Evolutionary conservation across 495 filamentous ascomycete species (phyloP), one percentile per base, ranked within the genome.

Genomic region (Tetracladium marchalianum): DNA sequence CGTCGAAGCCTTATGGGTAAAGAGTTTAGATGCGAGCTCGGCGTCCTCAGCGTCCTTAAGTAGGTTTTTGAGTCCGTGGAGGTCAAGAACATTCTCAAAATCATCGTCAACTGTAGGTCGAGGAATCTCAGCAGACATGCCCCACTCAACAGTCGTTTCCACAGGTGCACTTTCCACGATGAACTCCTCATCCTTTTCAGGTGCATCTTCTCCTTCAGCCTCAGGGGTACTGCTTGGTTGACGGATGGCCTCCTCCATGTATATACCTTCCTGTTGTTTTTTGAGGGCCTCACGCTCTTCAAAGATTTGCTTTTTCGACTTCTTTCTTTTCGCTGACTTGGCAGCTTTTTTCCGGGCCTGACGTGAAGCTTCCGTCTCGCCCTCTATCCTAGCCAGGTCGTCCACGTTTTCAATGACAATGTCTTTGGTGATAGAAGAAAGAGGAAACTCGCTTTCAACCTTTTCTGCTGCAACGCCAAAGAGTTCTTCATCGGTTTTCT

Each of bases 41-140:
- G 86, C 68, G 53, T 85, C 89, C 68, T 89, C 90, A 9, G 84
- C 78, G 47, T 96, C 85, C 56, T 85, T 94, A 49, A 84, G 62
- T 19, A 83, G 43, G 49, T 84, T 70, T 45, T 94, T 85, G 70
- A 81, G 81, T 39, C 94, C 90, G 60, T 86, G 81, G 34, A 84
- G 63, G 54, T 87, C 82, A 41, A 94, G 62, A 1, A 86, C 64
- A 27, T 85, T 67, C 35, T 62, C 61, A 17, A 72, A 65, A 60
- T 87, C 79, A 56, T 88, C 85, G 36, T 82, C 73, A 4, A 88
- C 78, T 0, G 80, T 83, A 2, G 81, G 72, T 43, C 74, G 43
- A 16, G 57, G 57, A 17, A 13, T 9, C 22, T 54, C 44, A 6
- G 39, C 27, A 9, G 52, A 51, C 49, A 49, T 56, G 9, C 57